A percentile compares a stretch with the other conserved stretches of the same genome.
Conservation (phyloP, 805 yeast genomes). For the Tetrapisispora pingtungensis region DNA sequence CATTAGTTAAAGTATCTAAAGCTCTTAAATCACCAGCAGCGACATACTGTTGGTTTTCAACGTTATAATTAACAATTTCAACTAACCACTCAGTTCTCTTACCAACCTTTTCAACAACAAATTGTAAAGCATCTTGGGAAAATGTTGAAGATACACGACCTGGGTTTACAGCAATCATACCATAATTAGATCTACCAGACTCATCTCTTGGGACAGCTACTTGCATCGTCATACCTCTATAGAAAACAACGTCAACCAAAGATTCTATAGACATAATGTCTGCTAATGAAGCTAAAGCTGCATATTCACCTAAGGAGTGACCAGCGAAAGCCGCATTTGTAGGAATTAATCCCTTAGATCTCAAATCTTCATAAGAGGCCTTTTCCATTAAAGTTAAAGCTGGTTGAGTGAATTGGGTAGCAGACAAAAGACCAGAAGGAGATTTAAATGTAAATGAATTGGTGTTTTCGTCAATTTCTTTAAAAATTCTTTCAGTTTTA, state of each 20-base stretch:
- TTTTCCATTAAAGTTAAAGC: slow-evolving; percentile 98
- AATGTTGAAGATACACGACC: slow-evolving; percentile 82
- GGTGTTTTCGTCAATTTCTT: slow-evolving; percentile 72
- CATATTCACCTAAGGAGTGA: slow-evolving; percentile 98
- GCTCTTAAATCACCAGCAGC: slow-evolving; percentile 98
- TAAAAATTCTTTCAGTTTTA: slow-evolving; percentile 90
- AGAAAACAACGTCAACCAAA: slow-evolving; percentile 93
- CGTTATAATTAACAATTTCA: slow-evolving; percentile 97
- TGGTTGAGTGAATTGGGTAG: slow-evolving; percentile 99
- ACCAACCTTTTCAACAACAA: slow-evolving; percentile 83
- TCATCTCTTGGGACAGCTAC: slow-evolving; percentile 98
- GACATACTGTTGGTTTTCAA: slow-evolving; percentile 96
- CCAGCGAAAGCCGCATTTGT: slow-evolving; percentile 94
- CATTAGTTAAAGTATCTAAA: slow-evolving; percentile 85
- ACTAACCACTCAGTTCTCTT: slow-evolving; percentile 83
- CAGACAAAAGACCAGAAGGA: slow-evolving; percentile 90
- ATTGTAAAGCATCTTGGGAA: slow-evolving; percentile 86
- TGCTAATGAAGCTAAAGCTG: slow-evolving; percentile 93
- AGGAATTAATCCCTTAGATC: slow-evolving; percentile 89
- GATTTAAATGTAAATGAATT: slow-evolving; percentile 82
- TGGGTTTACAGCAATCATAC: slow-evolving; percentile 99
- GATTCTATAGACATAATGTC: slow-evolving; percentile 98
- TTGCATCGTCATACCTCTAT: slow-evolving; percentile 99
- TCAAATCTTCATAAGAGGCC: slow-evolving; percentile 97
- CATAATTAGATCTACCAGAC: slow-evolving; percentile 92